Base-by-base conservation (phyloP, 2,329 filamentous ascomycete species). In the Fusarium piperis region DNA sequence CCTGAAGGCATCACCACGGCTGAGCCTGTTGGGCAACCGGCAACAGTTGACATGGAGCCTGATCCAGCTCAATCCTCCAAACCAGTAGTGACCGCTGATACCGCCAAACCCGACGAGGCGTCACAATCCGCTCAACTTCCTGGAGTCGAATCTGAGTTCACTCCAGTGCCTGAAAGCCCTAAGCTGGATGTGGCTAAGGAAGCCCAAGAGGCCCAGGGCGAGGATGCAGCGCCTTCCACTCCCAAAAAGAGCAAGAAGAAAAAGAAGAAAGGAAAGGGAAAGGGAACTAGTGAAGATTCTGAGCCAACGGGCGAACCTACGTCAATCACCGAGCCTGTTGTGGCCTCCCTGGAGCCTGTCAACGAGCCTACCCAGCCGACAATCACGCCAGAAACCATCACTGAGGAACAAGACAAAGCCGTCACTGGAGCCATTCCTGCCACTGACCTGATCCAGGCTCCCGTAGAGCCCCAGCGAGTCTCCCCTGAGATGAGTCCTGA, bases 231-330 rank as follows among this genome's bases (percentile, higher is more conserved):
- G 12, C 35, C 55, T 53, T 11, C 55, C 10, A 20, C 41, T 20
- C 46, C 41, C 10, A 64, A 64, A n/a, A 64, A 59, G 56, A 52
- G 28, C 46, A 59, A 64, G 41, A 62, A 57, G 36, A 41, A 52
- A 36, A 51, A 52, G 36, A 59, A 59, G 39, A 59, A 58, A 32
- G 44, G 23, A 18, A 58, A 58, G 38, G 44, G 55, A 44, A 59
- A 64, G 28, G 55, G 13, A 41, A 12, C 15, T 7, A 44, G 30
- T 35, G 44, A 30, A 56, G 48, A 51, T 11, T 39, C 48, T 23
- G 39, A 60, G 20, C 36, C 33, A 11, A 26, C 26, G 18, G 30
- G 16, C n/a, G 53, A 51, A 8, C 18, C 41, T 7, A 28, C 6
- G 16, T 5, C 13, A 32, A n/a, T 33, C 32, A n/a, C n/a, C 12